These are phyloP conservation scores for Acer negundo DNA, from an alignment of 345 rosid genomes.

Conservation along the genomic window DNA sequence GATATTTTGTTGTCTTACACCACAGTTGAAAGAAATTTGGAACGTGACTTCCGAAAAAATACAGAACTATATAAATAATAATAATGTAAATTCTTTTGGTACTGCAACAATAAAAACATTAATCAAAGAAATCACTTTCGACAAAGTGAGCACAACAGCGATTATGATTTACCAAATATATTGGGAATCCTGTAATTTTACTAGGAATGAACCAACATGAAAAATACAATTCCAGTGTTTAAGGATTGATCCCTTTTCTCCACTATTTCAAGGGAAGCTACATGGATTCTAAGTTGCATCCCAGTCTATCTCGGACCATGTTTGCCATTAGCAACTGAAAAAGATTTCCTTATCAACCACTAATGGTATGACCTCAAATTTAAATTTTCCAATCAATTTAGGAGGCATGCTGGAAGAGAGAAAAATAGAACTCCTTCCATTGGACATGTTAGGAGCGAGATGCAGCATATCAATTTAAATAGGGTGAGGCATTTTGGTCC, in stretches of 20 bases:
- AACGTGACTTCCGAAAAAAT: background rate
- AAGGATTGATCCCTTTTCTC: background rate
- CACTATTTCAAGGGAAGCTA: background rate
- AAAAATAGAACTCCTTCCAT: background rate
- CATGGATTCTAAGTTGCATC: background rate
- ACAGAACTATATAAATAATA: background rate
- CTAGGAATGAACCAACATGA: background rate
- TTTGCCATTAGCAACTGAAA: background rate
- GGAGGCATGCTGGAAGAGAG: background rate
- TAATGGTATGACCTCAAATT: background rate
- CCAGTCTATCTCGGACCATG: background rate
- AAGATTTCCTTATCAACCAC: background rate
- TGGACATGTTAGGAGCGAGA: background rate
- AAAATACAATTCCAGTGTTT: background rate
- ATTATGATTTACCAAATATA: background rate
- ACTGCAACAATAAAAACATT: background rate
- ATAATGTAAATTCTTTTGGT: background rate
- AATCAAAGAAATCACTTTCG: constrained; percentile 1
- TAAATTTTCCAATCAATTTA: background rate
- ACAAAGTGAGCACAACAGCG: background rate
- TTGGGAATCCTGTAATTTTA: background rate
- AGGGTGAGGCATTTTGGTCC: background rate
- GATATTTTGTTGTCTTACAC: too few species aligned
- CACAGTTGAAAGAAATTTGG: background rate
- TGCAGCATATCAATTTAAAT: background rate